Evolutionary conservation across 129 eudicot genomes (phyloP).

Genomic region (carrot (Daucus carota)): DH1_v3.0 NC_030385.2:28631001-28631500

Average conservation of each 20-base stretch:
- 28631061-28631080: slow-evolving; percentile 39
- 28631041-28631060: slow-evolving; percentile 38
- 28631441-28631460: slow-evolving; percentile 69
- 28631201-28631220: slow-evolving; percentile 87
- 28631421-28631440: slow-evolving; percentile 73
- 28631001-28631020: slow-evolving; percentile 54
- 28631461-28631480: slow-evolving; percentile 88
- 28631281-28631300: slow-evolving; percentile 84
- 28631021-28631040: slow-evolving; percentile 69
- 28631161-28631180: slow-evolving; percentile 85
- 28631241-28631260: slow-evolving; percentile 75
- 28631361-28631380: slow-evolving; percentile 70
- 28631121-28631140: slow-evolving; percentile 44
- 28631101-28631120: slow-evolving; percentile 45
- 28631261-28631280: slow-evolving; percentile 92
- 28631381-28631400: slow-evolving; percentile 94
- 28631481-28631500: slow-evolving; percentile 67
- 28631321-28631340: slow-evolving; percentile 93
- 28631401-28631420: slow-evolving; percentile 80
- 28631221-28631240: slow-evolving; percentile 73
- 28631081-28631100: slow-evolving; percentile 53
- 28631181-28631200: slow-evolving; percentile 87
- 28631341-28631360: slow-evolving; percentile 78
- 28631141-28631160: slow-evolving; percentile 71
- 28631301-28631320: slow-evolving; percentile 85